A percentile compares a stretch with the other conserved stretches of the same genome.
phyloP scores from a whole-genome alignment of 305 asterid species.

The Stenogyne calaminthoides region DNA sequence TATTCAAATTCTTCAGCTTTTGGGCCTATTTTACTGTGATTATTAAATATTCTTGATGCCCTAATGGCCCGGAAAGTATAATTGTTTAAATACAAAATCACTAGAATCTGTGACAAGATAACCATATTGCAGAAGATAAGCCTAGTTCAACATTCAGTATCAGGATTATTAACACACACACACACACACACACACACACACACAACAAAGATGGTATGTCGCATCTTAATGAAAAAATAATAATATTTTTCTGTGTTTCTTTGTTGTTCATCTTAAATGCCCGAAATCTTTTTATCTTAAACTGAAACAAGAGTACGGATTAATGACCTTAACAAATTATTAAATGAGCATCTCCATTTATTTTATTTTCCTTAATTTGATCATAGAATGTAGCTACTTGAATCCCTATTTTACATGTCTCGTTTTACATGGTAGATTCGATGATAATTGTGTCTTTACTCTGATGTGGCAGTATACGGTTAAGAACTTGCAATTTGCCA shows the following conservation, averaged over 20 bases:
- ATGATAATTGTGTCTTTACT: not conserved
- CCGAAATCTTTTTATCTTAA: not conserved
- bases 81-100: no score
- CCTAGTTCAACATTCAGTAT: no score
- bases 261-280: not conserved
- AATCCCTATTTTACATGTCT: not conserved
- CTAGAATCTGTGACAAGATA: not conserved
- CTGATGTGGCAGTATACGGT: constrained; percentile 49
- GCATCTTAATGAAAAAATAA: no score
- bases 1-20: not conserved
- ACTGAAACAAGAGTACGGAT: not conserved
- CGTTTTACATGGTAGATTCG: not conserved
- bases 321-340: not conserved
- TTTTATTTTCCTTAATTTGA: not conserved
- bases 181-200: no score
- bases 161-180: no score
- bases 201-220: no score
- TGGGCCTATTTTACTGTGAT: not conserved
- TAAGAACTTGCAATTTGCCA: constrained; percentile 85
- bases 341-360: not conserved
- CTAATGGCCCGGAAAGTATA: not conserved
- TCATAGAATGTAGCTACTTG: not conserved
- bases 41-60: not conserved
- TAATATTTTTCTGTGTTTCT: no score
- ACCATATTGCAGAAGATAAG: not conserved